Percentiles rank a stretch among this genome's conserved stretches.
These are phyloP conservation scores for Aureobasidium namibiae DNA, from an alignment of 2,329 filamentous ascomycete species.

Conservation along the genomic window DNA sequence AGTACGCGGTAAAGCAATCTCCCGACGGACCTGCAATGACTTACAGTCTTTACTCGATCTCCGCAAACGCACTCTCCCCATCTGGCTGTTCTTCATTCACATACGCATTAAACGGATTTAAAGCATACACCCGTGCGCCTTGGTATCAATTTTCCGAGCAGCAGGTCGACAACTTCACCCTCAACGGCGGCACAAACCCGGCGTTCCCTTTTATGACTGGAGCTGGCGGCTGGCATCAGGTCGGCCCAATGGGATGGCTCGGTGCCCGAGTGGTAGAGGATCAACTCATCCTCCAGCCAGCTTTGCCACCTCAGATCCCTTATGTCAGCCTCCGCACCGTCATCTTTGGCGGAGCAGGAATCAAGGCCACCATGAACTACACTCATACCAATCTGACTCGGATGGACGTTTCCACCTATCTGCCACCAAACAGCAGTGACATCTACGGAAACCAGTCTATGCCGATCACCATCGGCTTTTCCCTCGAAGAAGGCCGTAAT, in stretches of 20 bases:
- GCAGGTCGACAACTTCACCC: slow-evolving; percentile 49
- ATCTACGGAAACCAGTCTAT: slow-evolving; percentile 48
- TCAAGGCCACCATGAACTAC: slow-evolving; percentile 52
- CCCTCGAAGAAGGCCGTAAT: slow-evolving; percentile 31
- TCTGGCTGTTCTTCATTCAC: slow-evolving; percentile 63
- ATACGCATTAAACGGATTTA: slow-evolving; percentile 55
- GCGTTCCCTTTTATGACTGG: slow-evolving; percentile 66
- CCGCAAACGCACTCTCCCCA: slow-evolving; percentile 55
- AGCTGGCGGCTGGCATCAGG: slow-evolving; percentile 60
- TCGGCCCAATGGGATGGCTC: slow-evolving; percentile 59
- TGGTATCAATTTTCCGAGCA: slow-evolving; percentile 68
- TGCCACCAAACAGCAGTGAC: slow-evolving; percentile 44
- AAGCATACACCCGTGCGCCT: slow-evolving; percentile 57
- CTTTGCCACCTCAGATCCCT: slow-evolving; percentile 57
- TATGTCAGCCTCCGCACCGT: slow-evolving; percentile 54
- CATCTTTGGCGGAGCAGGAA: slow-evolving; percentile 58
- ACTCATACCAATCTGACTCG: slow-evolving; percentile 58
- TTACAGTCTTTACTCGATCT: slow-evolving; percentile 60
- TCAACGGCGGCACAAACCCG: slow-evolving; percentile 59
- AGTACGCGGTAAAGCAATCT: slow-evolving; percentile 54
- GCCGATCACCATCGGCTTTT: slow-evolving; percentile 44
- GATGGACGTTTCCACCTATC: slow-evolving; percentile 31
- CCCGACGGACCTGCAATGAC: slow-evolving; percentile 65
- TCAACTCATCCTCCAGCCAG: slow-evolving; percentile 54
- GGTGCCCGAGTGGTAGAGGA: slow-evolving; percentile 54